Evolutionary conservation across 345 rosid genomes (phyloP).

Genomic region (Eutrema heterophyllum): DNA sequence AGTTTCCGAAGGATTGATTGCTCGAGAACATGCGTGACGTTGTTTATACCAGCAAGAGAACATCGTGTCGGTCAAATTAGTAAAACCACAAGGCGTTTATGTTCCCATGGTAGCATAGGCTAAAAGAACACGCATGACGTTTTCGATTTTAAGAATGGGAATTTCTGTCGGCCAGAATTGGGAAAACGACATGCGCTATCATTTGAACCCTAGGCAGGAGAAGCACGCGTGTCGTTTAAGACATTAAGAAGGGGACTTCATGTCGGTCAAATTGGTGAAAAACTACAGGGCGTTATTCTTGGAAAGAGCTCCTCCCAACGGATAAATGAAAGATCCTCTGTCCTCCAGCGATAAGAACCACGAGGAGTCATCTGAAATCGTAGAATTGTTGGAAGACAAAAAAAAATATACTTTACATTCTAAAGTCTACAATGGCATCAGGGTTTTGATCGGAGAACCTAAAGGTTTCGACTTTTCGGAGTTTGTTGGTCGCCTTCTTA

Average conservation of each 20-base stretch:
- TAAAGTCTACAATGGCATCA: slow-evolving; percentile 13
- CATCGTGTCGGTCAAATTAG: background rate
- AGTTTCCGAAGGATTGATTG: background rate
- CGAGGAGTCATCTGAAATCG: slow-evolving; percentile 13
- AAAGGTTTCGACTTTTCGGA: background rate
- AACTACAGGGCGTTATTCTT: slow-evolving; percentile 22
- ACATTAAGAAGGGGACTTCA: background rate
- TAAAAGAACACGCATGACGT: background rate
- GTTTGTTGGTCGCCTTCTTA: background rate
- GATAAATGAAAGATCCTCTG: slow-evolving; percentile 33
- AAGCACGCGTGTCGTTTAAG: background rate
- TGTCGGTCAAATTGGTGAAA: background rate
- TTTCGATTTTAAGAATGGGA: background rate
- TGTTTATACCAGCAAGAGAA: background rate
- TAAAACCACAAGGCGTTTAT: background rate
- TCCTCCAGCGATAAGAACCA: slow-evolving; percentile 31
- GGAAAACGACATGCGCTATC: background rate
- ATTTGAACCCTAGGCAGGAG: background rate
- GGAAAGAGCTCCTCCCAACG: slow-evolving; percentile 35
- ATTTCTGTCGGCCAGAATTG: background rate
- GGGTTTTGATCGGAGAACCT: slow-evolving; percentile 14
- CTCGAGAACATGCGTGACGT: background rate
- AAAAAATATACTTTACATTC: background rate
- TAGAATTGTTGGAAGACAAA: background rate
- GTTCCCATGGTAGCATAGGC: background rate